Conservation (phyloP, 1,284 basidiomycete species). For the Puccinia polysora region DNA sequence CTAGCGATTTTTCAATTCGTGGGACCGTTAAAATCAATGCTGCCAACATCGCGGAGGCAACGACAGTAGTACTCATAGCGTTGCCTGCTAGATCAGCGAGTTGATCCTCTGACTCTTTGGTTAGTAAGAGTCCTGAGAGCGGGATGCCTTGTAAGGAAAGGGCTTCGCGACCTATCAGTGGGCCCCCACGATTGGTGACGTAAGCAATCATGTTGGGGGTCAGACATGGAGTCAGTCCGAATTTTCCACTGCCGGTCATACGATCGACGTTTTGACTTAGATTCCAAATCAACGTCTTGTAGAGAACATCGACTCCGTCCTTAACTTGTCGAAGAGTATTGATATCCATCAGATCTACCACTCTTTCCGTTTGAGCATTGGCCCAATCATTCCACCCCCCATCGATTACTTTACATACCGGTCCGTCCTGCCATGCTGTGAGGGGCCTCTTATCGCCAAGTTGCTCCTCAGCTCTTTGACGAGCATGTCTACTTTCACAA, state of each 20-base stretch:
- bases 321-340: conserved; percentile 73
- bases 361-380: conserved; percentile 80
- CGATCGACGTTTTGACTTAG: conserved; percentile 88
- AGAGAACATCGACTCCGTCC: conserved; percentile 73
- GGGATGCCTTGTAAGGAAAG: conserved; percentile 89
- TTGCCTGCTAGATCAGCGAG: conserved; percentile 91
- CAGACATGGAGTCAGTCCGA: conserved; percentile 82
- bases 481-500: conserved; percentile 85
- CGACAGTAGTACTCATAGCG: conserved; percentile 87
- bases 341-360: conserved; percentile 92
- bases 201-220: conserved; percentile 96
- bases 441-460: conserved; percentile 78
- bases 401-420: conserved; percentile 77
- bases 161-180: conserved; percentile 87
- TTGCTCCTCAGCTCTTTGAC: conserved; percentile 74
- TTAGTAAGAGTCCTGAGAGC: conserved; percentile 81
- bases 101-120: conserved; percentile 87
- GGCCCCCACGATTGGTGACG: conserved; percentile 91
- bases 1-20: conserved; percentile 61
- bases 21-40: conserved; percentile 66
- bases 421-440: conserved; percentile 91
- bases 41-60: conserved; percentile 80
- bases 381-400: conserved; percentile 95
- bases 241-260: conserved; percentile 70
- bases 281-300: conserved; percentile 94